Conservation (phyloP, 2,329 filamentous ascomycete species). For the Trichophyton mentagrophytes region DNA sequence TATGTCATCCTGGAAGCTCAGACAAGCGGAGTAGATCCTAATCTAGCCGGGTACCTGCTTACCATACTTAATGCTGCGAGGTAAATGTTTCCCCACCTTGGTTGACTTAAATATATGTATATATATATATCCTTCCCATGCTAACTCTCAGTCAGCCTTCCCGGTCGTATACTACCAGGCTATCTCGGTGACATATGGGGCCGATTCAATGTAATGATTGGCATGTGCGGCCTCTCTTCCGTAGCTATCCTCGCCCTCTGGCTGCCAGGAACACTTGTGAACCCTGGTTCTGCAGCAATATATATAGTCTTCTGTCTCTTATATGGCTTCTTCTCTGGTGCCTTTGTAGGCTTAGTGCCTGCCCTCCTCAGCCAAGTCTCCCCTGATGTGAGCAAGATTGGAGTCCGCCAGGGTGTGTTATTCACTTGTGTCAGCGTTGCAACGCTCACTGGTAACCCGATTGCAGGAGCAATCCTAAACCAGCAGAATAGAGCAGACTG, state of each 20-base stretch:
- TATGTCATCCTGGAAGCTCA: constrained; percentile 38
- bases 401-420: constrained; percentile 51
- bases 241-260: constrained; percentile 43
- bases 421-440: constrained; percentile 52
- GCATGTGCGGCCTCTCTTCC: constrained; percentile 35
- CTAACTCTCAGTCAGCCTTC: constrained; percentile 25
- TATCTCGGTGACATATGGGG: constrained; percentile 43
- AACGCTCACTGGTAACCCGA: constrained; percentile 54
- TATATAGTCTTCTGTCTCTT: constrained; percentile 49
- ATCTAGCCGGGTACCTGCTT: constrained; percentile 41
- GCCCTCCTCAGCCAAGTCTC: constrained; percentile 58
- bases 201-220: constrained; percentile 42
- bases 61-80: constrained; percentile 41
- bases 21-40: constrained; percentile 35
- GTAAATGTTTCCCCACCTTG: constrained; percentile 11
- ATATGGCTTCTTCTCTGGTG: constrained; percentile 59
- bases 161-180: constrained; percentile 45
- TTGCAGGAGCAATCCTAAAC: constrained; percentile 47
- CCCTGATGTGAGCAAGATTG: constrained; percentile 52
- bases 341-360: constrained; percentile 51
- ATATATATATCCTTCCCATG: background rate
- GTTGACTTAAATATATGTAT: no score
- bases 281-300: constrained; percentile 34
- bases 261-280: constrained; percentile 29
- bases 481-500: constrained; percentile 41